phyloP scores from a whole-genome alignment of 305 asterid genomes.

The Solanum hybrid region DNA sequence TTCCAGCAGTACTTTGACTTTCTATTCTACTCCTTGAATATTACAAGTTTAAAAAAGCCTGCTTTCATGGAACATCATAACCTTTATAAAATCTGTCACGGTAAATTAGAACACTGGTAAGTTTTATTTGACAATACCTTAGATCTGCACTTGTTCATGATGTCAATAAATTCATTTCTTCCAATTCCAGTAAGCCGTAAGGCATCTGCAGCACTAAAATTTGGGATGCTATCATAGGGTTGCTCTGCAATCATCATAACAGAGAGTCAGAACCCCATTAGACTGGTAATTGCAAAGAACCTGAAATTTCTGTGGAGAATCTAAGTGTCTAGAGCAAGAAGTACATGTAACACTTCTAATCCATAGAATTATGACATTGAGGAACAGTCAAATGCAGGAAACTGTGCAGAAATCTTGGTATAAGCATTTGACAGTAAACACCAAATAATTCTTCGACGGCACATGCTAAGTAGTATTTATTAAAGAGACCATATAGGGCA shows the following conservation, averaged over 20 bases:
- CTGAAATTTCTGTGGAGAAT: background rate
- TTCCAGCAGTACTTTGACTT: background rate
- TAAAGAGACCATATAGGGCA: background rate
- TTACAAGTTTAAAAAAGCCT: background rate
- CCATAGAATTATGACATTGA: background rate
- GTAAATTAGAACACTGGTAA: background rate
- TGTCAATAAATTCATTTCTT: slow-evolving; percentile 97
- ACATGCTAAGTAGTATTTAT: background rate
- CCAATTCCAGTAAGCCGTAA: slow-evolving; percentile 91
- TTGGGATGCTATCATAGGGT: slow-evolving; percentile 98
- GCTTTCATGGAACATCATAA: background rate
- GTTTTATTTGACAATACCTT: slow-evolving; percentile 52
- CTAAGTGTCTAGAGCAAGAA: background rate
- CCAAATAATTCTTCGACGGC: background rate
- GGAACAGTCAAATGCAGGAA: background rate
- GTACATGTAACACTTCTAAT: background rate
- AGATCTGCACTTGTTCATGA: slow-evolving; percentile 99
- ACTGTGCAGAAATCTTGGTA: background rate
- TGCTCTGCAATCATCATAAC: slow-evolving; percentile 63
- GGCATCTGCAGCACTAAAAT: slow-evolving; percentile 98
- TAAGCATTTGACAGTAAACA: background rate
- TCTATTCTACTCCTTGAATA: background rate
- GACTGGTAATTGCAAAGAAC: slow-evolving; percentile 2
- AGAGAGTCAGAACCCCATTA: background rate
- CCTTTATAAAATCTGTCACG: background rate